Base-by-base conservation (phyloP, 352 stramenopile species). In the Phytophthora melonis region DNA sequence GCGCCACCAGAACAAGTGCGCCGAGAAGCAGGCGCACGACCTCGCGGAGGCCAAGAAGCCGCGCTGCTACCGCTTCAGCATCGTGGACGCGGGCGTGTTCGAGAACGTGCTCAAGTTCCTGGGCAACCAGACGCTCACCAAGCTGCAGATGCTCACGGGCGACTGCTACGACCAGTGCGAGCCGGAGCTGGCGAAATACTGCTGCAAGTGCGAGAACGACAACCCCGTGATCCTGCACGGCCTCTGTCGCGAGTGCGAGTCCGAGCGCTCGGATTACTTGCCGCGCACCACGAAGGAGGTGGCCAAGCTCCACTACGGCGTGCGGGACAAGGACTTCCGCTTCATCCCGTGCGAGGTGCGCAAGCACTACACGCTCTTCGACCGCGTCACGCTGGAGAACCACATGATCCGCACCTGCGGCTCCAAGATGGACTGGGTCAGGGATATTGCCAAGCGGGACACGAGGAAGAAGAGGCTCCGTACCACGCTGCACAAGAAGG, bases 161-260 rank as follows among this genome's bases (percentile, higher is more conserved):
- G 66, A 77, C 30, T 34, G 9, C 1, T 81, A 72, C 52, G 7
- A 18, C 1, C 1, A 58, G 1, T 81, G 75, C 54, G 58, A 78
- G 19, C 47, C 57, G 2, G 11, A 61, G 32, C 41, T 81, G 36
- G 63, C 56, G 21, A 57, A 21, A 2, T 64, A 59, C 43, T 81
- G 70, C 53, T 74, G 70, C 45, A 49, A 58, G 23, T 81, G 74
- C 39, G 74, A 81, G 53, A 68, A 79, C 49, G 74, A 81, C 59
- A 78, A 66, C 49, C 74, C 70, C 9, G 62, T 60, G 6, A 71
- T 70, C 13, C 13, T 60, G 2, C 2, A 63, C 18, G 66, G 57
- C 0, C 39, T 75, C 4, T 79, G 72, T 27, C 39, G 27, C 5
- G 18, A 34, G 23, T 79, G 72, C 50, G 67, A 68, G 30, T 54